Evolutionary conservation across 805 yeast genomes (phyloP).

Genomic region (Sungouiozyma ichnusensis): DNA sequence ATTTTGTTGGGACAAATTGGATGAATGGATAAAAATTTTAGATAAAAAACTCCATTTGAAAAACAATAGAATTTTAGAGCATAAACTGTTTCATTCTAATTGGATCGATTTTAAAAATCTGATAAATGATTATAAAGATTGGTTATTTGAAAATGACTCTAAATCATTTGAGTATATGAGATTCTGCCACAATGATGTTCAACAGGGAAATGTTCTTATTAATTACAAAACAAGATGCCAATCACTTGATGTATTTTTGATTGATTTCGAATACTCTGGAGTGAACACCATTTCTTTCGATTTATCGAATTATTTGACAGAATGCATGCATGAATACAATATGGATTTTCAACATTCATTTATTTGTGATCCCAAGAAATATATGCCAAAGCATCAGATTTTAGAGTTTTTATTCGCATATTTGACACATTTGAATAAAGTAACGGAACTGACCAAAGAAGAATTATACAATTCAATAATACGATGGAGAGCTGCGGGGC

Average conservation of each 20-base stretch:
- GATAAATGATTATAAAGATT: conserved; percentile 42
- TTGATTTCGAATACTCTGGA: conserved; percentile 90
- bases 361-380: conserved; percentile 37
- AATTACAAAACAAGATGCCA: conserved; percentile 34
- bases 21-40: conserved; percentile 53
- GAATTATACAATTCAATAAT: conserved; percentile 50
- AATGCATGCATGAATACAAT: conserved; percentile 92
- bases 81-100: conserved; percentile 6
- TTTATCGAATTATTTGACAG: conserved; percentile 81
- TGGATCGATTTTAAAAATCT: conserved; percentile 39
- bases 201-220: conserved; percentile 79
- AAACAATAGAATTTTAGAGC: conserved; percentile 30
- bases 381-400: conserved; percentile 60
- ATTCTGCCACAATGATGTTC: conserved; percentile 91
- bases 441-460: conserved; percentile 29
- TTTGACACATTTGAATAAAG: conserved; percentile 37
- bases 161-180: conserved; percentile 30
- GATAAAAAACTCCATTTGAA: conserved; percentile 19
- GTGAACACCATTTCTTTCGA: conserved; percentile 77
- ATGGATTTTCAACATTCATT: conserved; percentile 31
- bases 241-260: conserved; percentile 55
- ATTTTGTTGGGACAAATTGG: conserved; percentile 49
- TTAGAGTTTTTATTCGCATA: conserved; percentile 59
- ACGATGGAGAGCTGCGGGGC: conserved; percentile 69
- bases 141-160: conserved; percentile 34